phyloP scores from a whole-genome alignment of 495 filamentous ascomycete genomes.

The Clavariopsis aquatica region DNA sequence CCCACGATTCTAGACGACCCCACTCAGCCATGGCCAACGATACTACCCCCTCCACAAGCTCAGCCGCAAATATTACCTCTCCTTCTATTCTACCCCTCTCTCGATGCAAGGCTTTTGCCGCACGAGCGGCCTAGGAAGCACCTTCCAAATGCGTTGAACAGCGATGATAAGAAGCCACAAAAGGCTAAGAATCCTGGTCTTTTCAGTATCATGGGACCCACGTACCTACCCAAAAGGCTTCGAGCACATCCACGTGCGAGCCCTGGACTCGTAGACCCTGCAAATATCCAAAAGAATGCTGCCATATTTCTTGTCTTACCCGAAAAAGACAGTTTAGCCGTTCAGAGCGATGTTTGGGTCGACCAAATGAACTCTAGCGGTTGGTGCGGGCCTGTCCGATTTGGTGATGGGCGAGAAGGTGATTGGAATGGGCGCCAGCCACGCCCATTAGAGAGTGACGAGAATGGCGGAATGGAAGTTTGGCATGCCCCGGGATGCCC shows the following conservation, averaged over 20 bases:
- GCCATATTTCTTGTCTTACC: constrained; percentile 44
- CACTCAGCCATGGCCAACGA: constrained; percentile 25
- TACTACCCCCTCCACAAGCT: constrained; percentile 19
- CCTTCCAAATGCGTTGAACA: constrained; percentile 22
- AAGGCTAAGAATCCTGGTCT: constrained; percentile 26
- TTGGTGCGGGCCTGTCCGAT: constrained; percentile 34
- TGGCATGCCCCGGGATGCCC: constrained; percentile 39
- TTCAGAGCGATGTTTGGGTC: constrained; percentile 44
- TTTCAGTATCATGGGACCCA: constrained; percentile 33
- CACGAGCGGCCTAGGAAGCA: constrained; percentile 30
- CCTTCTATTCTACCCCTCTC: constrained; percentile 39
- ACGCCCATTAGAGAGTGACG: neutral
- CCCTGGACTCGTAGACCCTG: constrained; percentile 40
- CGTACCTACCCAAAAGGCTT: constrained; percentile 29
- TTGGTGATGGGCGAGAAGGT: constrained; percentile 19
- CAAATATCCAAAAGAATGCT: constrained; percentile 38
- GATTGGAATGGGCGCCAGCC: constrained; percentile 19
- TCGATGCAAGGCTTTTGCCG: constrained; percentile 34
- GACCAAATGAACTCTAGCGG: constrained; percentile 35
- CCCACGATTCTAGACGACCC: constrained; percentile 24
- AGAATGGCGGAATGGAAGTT: constrained; percentile 37
- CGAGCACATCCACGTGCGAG: constrained; percentile 33
- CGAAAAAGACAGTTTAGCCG: constrained; percentile 42
- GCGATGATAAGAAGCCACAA: constrained; percentile 22
- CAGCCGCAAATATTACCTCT: constrained; percentile 32